A percentile compares a stretch with the other conserved stretches of the same genome.
Conservation (phyloP, 1,284 basidiomycete species). For the Moesziomyces sp. region DNA sequence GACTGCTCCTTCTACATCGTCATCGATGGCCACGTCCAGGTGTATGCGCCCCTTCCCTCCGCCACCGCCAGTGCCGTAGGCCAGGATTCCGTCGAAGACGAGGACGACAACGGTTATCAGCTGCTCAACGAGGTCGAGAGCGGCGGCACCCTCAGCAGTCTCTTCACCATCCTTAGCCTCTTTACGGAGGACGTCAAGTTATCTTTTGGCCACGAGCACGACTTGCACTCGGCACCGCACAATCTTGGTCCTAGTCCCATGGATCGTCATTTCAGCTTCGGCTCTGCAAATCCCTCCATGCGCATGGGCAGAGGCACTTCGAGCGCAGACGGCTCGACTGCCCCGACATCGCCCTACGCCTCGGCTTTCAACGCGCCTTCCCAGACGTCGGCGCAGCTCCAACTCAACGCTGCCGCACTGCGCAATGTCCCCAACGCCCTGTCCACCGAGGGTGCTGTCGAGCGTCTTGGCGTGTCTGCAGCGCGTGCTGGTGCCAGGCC, state of each 20-base stretch:
- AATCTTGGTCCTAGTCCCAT: conserved; percentile 9
- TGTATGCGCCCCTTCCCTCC: conserved; percentile 60
- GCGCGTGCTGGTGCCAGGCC: conserved; percentile 3
- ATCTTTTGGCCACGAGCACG: conserved; percentile 69
- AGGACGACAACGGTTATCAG: conserved; percentile 62
- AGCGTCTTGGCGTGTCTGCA: conserved; percentile 29
- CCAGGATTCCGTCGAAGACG: conserved; percentile 42
- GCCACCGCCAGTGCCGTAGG: conserved; percentile 17
- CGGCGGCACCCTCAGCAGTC: conserved; percentile 83
- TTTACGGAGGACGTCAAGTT: conserved; percentile 98
- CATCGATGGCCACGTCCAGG: conserved; percentile 66
- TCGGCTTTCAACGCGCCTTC: conserved; percentile 46
- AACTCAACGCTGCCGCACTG: conserved; percentile 54
- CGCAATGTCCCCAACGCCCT: conserved; percentile 54
- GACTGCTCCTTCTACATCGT: conserved; percentile 67
- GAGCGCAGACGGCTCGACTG: conserved; percentile 18
- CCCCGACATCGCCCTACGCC: conserved; percentile 33
- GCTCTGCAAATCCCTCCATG: background rate
- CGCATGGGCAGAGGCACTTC: conserved; percentile 13
- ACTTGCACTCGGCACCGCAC: conserved; percentile 17
- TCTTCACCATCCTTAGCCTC: conserved; percentile 92
- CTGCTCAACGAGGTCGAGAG: conserved; percentile 66
- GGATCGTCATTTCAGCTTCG: conserved; percentile 21
- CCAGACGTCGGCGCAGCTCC: conserved; percentile 47
- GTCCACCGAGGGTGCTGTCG: conserved; percentile 43